Evolutionary conservation across 164 flowering plant species (phyloP).

Genomic region (Echeveria elegans): DNA sequence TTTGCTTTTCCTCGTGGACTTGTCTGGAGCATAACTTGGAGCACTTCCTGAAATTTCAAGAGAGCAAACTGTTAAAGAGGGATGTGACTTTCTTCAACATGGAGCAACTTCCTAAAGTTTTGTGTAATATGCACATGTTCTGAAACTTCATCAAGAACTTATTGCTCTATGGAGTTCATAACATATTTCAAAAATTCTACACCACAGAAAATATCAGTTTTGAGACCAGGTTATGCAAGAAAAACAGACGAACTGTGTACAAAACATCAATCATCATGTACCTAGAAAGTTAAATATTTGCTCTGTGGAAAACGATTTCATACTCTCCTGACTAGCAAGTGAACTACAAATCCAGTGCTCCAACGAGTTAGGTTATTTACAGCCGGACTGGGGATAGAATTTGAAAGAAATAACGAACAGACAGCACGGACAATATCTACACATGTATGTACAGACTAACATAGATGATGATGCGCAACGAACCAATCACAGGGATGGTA

Average conservation of each 20-base stretch:
- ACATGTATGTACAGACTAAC: not conserved
- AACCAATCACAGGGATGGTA: not conserved
- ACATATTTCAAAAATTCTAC: too few relatives aligned
- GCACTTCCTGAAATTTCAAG: not conserved
- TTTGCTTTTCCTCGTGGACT: not conserved
- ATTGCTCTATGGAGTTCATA: too few relatives aligned
- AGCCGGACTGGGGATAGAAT: not conserved
- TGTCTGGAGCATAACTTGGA: slow-evolving; percentile 5
- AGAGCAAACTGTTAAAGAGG: too few relatives aligned
- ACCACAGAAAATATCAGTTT: too few relatives aligned
- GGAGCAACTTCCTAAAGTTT: not conserved
- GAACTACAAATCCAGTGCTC: not conserved
- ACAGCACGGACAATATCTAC: not conserved
- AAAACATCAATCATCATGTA: too few relatives aligned
- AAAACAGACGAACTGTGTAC: too few relatives aligned
- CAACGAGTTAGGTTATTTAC: not conserved
- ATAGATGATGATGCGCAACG: not conserved
- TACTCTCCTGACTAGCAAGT: not conserved
- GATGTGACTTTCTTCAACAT: slow-evolving; percentile 2
- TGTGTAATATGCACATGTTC: not conserved
- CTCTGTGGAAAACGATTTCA: not conserved
- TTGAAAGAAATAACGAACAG: not conserved
- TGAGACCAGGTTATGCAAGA: too few relatives aligned
- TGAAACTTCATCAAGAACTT: too few relatives aligned
- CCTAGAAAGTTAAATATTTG: not conserved